Conservation (phyloP, 768 basidiomycete genomes). For the Lactarius akahatsu region DNA sequence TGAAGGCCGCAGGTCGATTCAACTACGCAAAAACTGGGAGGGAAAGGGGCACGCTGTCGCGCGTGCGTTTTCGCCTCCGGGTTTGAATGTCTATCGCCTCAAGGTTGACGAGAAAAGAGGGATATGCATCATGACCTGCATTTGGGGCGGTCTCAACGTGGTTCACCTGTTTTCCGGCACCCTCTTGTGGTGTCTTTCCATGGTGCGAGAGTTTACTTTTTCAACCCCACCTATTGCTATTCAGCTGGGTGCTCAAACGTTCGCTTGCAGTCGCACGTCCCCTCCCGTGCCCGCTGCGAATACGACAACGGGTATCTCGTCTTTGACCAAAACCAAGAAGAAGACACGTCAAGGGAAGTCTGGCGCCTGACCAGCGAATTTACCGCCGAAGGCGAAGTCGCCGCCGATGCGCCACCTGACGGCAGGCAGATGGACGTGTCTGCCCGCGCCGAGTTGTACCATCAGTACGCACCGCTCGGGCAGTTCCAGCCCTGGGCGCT, state of each 20-base stretch:
- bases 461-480: no score
- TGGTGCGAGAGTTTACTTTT: constrained; percentile 39
- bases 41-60: constrained; percentile 48
- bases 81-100: constrained; percentile 60
- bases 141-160: constrained; percentile 57
- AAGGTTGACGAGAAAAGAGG: constrained; percentile 68
- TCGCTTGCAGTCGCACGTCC: no score
- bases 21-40: constrained; percentile 53
- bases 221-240: no score
- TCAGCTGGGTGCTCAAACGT: no score
- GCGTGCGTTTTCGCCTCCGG: constrained; percentile 38
- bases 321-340: no score
- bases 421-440: no score
- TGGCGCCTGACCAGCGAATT: constrained; percentile 51
- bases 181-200: constrained; percentile 60
- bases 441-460: no score
- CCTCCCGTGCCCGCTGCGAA: no score
- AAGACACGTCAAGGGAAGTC: constrained; percentile 31
- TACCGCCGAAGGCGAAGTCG: no score
- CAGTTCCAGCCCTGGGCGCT: no score
- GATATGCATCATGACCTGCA: constrained; percentile 57
- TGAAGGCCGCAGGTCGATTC: constrained; percentile 47
- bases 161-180: constrained; percentile 49
- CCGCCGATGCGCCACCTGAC: no score
- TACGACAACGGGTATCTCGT: no score